Conservation (phyloP, 805 yeast genomes). For the Candida sphagnicola region DNA sequence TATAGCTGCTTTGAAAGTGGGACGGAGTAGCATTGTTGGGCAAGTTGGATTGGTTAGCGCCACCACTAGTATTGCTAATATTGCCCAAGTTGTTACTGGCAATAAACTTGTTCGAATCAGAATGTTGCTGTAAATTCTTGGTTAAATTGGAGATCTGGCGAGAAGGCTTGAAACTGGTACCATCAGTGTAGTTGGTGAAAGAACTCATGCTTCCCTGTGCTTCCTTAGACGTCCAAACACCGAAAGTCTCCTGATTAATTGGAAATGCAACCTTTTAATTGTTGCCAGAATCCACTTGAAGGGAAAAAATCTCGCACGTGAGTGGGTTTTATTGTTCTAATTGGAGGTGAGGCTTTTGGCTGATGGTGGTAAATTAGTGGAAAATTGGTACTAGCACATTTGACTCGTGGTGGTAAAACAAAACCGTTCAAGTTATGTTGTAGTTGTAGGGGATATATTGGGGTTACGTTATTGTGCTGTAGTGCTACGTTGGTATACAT, state of each 20-base stretch:
- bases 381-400: not conserved
- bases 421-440: no score
- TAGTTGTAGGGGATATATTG: no score
- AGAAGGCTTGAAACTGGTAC: constrained; percentile 1
- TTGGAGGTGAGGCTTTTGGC: no score
- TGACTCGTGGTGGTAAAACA: no score
- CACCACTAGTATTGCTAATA: constrained; percentile 1
- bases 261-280: not conserved
- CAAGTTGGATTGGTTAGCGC: constrained; percentile 5
- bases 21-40: not conserved
- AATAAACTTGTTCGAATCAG: constrained; percentile 10
- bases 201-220: constrained; percentile 1
- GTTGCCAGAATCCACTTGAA: not conserved
- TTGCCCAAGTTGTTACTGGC: not conserved
- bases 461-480: no score
- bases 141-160: constrained; percentile 27
- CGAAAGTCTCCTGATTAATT: no score
- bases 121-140: constrained; percentile 18
- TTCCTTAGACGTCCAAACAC: not conserved
- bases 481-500: no score
- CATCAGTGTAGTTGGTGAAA: constrained; percentile 1
- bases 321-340: not conserved
- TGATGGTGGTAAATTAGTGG: not conserved
- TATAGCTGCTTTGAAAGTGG: constrained; percentile 1
- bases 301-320: not conserved